Evolutionary conservation across 1,139 yeast species (phyloP), one percentile per base, ranked within the genome.

Genomic region (Zhuliangozyma blackwelliae): DNA sequence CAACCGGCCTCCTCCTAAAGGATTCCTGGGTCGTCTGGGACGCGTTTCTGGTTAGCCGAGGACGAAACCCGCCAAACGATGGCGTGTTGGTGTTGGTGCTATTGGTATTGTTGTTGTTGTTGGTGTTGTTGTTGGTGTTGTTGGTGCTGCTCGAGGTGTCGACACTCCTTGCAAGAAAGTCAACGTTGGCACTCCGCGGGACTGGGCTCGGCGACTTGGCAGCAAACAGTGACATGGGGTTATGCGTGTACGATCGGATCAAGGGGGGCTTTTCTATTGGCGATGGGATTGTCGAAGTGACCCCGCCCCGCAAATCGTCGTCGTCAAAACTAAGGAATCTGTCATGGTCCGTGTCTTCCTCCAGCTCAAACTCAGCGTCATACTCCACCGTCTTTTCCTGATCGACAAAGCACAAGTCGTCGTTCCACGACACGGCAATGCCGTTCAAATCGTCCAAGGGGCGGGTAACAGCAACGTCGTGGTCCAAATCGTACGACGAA

Each of bases 401-500:
- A 32, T 66, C 66, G 5, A 79, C 70, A 47, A 79, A 75, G 3
- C 75, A 51, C 29, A 84, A 51, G 35, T 74, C 74, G 29, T 54
- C 56, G 63, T 75, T 41, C 82, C 95, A 86, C 1, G 79, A 66
- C 28, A 76, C 52, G 0, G 86, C 68, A 1, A 70, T 68, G 3
- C 73, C 59, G 5, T 77, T 67, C 34, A 86, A 54, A 33, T 75
- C 72, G 34, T 79, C 80, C 7, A 78, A 58, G 1, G 82, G 77
- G 21, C 68, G 58, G 1, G 74, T 62, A 26, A 82, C 72, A 38
- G 61, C 59, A 5, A 54, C 41, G 21, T 52, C 59, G 3, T 28
- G 23, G 10, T 71, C 65, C 25, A 86, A 61, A 49, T 79, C 80
- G 46, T 82, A 61, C 5, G 82, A 54, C 56, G 82, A 36, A 68